Evolutionary conservation across 169 alveolate species (phyloP), one percentile per base, ranked within the genome.

Genomic region (Cryptosporidium andersoni): DNA sequence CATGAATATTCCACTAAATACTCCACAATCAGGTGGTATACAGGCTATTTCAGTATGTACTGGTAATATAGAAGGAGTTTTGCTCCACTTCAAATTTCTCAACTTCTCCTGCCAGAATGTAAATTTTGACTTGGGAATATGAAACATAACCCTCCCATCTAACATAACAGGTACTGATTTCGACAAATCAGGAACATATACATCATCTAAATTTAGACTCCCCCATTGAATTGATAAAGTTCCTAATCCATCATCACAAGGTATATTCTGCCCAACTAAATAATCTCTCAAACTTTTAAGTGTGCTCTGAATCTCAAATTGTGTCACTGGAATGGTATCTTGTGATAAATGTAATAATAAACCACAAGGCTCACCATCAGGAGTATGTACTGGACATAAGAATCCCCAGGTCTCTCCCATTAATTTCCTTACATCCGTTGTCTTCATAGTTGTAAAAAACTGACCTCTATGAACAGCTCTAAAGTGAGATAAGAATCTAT

Each of bases 331-430:
- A 16, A 74, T 92, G 81, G 98, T 95, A 55, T 92, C 93, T 65
- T 94, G 95, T 7, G 99, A 82, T 60, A 97, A 91, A 91, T 98
- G 99, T 63, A 97, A 93, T 88, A 98, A 82, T 51, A 98, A 91
- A 5, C 99, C 99, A 82, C 99, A 98, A 0, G 99, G 99, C n/a
- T 98, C 98, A 55, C 99, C 99, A 93, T 98, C 99, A 48, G 99
- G 99, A 0, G 99, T 98, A 89, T 98, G 99, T 16, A 98, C 99
- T 3, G 99, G 99, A 65, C 99, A 98, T 14, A 98, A 91, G 91
- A 98, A 98, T 45, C 99, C 99, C 99, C 99, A 98, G 49, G 98
- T 94, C 82, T 98, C 99, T 1, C 99, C 99, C 36, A 97, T 92
- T 82, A 98, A 92, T 91, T 97, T 98, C 88, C 99, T 96, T 37